A percentile compares a stretch with the other conserved stretches of the same genome.
phyloP scores from a whole-genome alignment of 306 rosid genomes.

The Corylus heterophylla region DNA sequence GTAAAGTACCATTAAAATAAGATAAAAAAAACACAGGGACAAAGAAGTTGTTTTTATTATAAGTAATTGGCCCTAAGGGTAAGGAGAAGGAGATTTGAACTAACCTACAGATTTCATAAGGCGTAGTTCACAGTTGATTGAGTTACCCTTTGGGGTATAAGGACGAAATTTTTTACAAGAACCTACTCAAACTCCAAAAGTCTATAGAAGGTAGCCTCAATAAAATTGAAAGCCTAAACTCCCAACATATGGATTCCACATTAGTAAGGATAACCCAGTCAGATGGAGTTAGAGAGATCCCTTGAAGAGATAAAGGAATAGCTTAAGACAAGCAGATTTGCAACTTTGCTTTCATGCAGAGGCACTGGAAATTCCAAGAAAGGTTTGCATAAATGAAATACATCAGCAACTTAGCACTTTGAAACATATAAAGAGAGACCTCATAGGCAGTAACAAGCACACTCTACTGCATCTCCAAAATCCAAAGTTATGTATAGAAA shows the following conservation, averaged over 20 bases:
- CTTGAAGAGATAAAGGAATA: neutral
- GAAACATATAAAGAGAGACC: neutral
- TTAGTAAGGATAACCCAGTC: neutral
- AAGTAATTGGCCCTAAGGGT: no score
- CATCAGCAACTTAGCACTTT: neutral
- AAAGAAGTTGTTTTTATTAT: neutral
- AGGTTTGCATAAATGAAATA: neutral
- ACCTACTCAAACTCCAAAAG: neutral
- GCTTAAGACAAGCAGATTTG: neutral
- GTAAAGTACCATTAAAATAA: no score
- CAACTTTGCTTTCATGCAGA: neutral
- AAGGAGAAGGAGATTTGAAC: no score
- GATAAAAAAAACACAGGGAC: no score
- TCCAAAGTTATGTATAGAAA: neutral
- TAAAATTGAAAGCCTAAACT: neutral
- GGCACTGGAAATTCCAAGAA: neutral
- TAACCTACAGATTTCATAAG: no score
- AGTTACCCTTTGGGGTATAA: no score
- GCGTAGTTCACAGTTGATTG: no score
- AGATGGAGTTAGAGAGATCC: neutral
- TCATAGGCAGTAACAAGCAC: neutral
- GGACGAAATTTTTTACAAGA: neutral
- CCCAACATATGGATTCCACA: neutral
- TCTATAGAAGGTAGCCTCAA: neutral
- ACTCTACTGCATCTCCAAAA: neutral